Evolutionary conservation across 768 basidiomycete species (phyloP), one percentile per base, ranked within the genome.

Genomic region (Pleurotus pulmonarius): DNA sequence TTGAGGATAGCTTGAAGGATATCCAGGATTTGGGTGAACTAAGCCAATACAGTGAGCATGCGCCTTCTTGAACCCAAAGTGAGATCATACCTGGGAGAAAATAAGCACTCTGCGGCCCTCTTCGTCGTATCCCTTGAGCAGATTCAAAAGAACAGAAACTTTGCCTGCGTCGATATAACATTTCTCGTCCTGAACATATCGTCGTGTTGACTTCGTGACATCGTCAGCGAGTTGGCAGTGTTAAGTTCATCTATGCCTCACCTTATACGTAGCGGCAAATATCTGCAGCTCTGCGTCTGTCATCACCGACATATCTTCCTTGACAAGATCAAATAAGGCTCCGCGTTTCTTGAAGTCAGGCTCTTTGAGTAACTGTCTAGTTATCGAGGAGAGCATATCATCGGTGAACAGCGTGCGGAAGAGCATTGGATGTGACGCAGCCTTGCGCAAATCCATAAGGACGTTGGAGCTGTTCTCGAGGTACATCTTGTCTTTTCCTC

Each of bases 221-320:
- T 11, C 5, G 29, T 49, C 41, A n/a, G 34, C 18, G 38, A 22
- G 18, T 29, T 40, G 9, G 18, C 20, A 9, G 53, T 34, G 41
- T 56, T 34, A 15, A 54, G 15, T 39, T 55, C 56, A 18, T 25
- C 38, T 45, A 39, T 56, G 58, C 64, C 79, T 40, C 55, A 94
- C 94, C 81, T 91, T 93, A 74, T 96, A 96, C 9, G 85, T 83
- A 48, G 81, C 80, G 64, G 89, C 90, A 67, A 95, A 96, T 41
- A 83, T 71, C 64, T 97, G 93, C 37, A 99, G 76, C 72, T 98
- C 97, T 6, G 94, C 88, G 70, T 99, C 97, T 44, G 94, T 96
- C 96, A 98, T 98, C 16, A 97, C 88, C 63, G 90, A 84, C 90
- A 99, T 93, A 70, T 99, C 97, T 69, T 99, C 97, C 67, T 93